phyloP scores from a whole-genome alignment of 164 flowering plant genomes.

The Pachysandra terminalis region DNA sequence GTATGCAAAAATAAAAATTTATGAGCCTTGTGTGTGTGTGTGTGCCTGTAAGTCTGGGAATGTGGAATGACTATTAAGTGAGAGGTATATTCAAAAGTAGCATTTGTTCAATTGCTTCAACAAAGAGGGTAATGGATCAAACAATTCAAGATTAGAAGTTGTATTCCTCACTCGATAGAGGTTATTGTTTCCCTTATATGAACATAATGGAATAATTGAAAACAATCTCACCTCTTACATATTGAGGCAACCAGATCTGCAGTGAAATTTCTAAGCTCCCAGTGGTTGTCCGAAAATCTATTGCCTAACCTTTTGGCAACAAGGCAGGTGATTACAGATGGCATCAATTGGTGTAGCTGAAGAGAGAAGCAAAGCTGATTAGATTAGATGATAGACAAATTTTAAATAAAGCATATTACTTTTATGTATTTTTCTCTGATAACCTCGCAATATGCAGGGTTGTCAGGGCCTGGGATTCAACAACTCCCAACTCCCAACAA shows the following conservation, averaged over 20 bases:
- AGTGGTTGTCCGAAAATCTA: constrained; percentile 79
- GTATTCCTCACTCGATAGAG: background rate
- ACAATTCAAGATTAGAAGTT: background rate
- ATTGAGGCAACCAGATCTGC: constrained; percentile 78
- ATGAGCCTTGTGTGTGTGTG: too few species aligned
- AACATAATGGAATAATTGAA: background rate
- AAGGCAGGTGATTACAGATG: constrained; percentile 89
- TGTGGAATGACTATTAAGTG: too few species aligned
- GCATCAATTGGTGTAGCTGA: constrained; percentile 97
- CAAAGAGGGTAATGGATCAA: background rate
- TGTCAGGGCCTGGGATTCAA: too few species aligned
- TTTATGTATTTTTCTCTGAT: too few species aligned
- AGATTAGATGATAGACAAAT: too few species aligned
- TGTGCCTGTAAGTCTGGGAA: too few species aligned
- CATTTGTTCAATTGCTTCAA: background rate
- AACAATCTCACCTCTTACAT: constrained; percentile 68
- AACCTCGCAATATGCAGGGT: too few species aligned
- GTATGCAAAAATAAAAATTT: too few species aligned
- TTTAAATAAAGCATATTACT: too few species aligned
- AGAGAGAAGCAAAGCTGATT: background rate
- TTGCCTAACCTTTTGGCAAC: constrained; percentile 84
- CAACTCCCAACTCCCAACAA: too few species aligned
- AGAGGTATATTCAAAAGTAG: too few species aligned
- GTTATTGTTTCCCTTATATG: background rate
- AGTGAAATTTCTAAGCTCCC: constrained; percentile 88